A percentile compares a stretch with the other conserved stretches of the same genome.
phyloP scores from a whole-genome alignment of 768 basidiomycete genomes.

The Amanita muscaria region DNA sequence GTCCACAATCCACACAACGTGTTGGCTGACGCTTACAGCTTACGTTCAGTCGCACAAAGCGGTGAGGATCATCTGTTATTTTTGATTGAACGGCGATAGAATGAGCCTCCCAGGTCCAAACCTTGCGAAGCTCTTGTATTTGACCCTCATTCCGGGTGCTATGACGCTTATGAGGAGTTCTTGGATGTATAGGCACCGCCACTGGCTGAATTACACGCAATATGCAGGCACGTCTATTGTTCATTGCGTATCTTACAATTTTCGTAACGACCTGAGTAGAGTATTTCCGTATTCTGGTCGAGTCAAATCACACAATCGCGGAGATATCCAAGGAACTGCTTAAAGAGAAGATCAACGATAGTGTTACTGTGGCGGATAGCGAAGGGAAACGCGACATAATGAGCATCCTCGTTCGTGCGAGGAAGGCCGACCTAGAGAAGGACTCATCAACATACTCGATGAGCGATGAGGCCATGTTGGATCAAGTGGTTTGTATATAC shows the following conservation, averaged over 20 bases:
- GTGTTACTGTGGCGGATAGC: conserved; percentile 18
- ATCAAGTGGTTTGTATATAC: conserved; percentile 25
- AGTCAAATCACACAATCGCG: conserved; percentile 25
- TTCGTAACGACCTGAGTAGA: conserved; percentile 3
- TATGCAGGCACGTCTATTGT: conserved; percentile 11
- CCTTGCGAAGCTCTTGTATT: conserved; percentile 20
- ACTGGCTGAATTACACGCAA: conserved; percentile 12
- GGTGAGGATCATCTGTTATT: conserved; percentile 14
- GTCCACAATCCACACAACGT: conserved; percentile 29
- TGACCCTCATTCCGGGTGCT: conserved; percentile 23
- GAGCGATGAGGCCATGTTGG: conserved; percentile 30
- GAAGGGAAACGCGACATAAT: conserved; percentile 32
- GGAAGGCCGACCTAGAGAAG: conserved; percentile 20
- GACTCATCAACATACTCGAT: conserved; percentile 21
- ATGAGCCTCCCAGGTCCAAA: too few species aligned
- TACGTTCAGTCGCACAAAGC: conserved; percentile 24
- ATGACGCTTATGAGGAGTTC: conserved; percentile 16
- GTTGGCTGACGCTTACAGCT: conserved; percentile 29
- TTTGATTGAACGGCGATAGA: too few species aligned
- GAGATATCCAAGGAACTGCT: conserved; percentile 26
- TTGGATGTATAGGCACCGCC: conserved; percentile 21
- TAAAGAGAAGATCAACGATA: conserved; percentile 22
- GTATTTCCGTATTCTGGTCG: conserved; percentile 16
- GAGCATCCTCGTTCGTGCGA: conserved; percentile 29
- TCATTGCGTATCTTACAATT: not conserved